Evolutionary conservation across 768 basidiomycete genomes (phyloP).

Genomic region (Tulasnella sp.): DNA sequence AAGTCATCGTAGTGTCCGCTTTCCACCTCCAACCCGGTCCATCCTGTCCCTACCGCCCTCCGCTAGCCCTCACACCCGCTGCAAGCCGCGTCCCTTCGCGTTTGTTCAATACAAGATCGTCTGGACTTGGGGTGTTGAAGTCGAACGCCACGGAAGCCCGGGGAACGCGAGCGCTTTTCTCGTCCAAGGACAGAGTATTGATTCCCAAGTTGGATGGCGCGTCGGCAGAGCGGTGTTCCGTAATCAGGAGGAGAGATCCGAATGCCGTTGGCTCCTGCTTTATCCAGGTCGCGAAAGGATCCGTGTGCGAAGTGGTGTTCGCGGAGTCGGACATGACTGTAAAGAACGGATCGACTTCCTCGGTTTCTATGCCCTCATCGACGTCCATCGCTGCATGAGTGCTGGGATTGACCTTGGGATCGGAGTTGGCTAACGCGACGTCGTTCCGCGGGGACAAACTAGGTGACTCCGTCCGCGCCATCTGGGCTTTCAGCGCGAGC

Average conservation of each 20-base stretch:
- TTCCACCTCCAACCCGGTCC: neutral
- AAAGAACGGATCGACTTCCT: neutral
- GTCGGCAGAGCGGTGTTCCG: neutral
- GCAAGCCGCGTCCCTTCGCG: conserved; percentile 49
- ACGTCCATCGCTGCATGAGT: neutral
- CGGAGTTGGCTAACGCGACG: neutral
- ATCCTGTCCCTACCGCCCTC: neutral
- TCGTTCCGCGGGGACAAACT: neutral
- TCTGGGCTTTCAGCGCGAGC: conserved; percentile 61
- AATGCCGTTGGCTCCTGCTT: conserved; percentile 7
- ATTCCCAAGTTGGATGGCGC: neutral
- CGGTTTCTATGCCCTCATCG: neutral
- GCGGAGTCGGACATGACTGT: neutral
- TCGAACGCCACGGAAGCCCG: conserved; percentile 33
- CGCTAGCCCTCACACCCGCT: neutral
- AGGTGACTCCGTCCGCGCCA: conserved; percentile 28
- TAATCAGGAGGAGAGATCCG: conserved; percentile 4
- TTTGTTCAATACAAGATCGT: conserved; percentile 75
- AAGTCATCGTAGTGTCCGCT: neutral
- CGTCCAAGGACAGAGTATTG: neutral
- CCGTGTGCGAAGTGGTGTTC: neutral
- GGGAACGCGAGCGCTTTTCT: neutral
- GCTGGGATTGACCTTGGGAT: neutral
- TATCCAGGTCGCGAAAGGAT: neutral
- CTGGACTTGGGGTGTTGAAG: conserved; percentile 82